Evolutionary conservation across 768 basidiomycete species (phyloP), one percentile per base, ranked within the genome.

Genomic region (Serendipita sp.): DNA sequence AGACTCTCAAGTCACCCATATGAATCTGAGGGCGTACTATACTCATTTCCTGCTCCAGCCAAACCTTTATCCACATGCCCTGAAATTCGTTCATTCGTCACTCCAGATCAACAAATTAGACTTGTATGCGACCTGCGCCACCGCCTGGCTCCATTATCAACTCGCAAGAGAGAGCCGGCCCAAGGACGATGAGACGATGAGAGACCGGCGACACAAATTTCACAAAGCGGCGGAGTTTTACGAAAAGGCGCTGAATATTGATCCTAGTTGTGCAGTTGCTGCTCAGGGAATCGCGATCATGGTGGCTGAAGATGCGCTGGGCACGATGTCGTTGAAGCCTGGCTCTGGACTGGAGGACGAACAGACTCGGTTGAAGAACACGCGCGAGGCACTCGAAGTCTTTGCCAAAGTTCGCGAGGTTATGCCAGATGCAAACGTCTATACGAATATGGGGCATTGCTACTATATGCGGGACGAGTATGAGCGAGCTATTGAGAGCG

Each of bases 391-490:
- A 0, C 73, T 99, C 45, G 85, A 87, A 53, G 80, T 95, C 38
- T 91, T 99, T 69, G 86, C 84, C 2, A 91, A 95, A 73, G 86
- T 98, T 60, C 80, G 91, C 62, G 96, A 98, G 74, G 86, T 84
- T 1, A 74, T 92, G 61, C 81, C 82, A 63, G 81, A 83, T 44
- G 90, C 89, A 4, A 88, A 88, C 64, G 92, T 96, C 3, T 92
- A 94, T 69, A 77, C 90, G 69, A 99, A 99, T 71, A 94, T 97
- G 78, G 96, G 94, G 0, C 96, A 98, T 69, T 96, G 93, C 68
- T 88, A 93, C 71, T 95, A 90, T 69, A 81, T 83, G 20, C 79
- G 90, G 60, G 95, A 96, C 64, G 95, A 99, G 71, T 96, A 86
- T 70, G 95, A 98, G 66, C 80, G 89, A 56, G 95, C 96, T 1